Conservation (phyloP, 83 land plant species). For the Thuja plicata region DNA sequence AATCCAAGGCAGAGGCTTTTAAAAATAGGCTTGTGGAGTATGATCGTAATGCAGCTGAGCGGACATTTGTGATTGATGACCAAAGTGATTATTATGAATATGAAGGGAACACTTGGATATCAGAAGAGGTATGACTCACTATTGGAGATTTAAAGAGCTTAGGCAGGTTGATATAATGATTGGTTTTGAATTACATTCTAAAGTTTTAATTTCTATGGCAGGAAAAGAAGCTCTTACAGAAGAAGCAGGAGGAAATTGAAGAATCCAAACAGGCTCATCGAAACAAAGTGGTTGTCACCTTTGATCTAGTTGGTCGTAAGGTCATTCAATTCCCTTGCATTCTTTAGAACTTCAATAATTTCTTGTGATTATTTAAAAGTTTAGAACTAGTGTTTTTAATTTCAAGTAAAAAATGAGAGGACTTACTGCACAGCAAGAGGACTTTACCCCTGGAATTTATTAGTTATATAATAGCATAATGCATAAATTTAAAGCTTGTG, state of each 20-base stretch:
- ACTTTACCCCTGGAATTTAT: not conserved
- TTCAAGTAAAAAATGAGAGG: not conserved
- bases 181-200: not conserved
- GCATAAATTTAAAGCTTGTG: not conserved
- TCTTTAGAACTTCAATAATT: not conserved
- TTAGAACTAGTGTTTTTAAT: not conserved
- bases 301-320: slow-evolving; percentile 70
- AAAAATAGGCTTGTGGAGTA: slow-evolving; percentile 87
- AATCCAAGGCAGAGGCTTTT: slow-evolving; percentile 84
- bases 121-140: slow-evolving; percentile 52
- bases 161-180: no score
- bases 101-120: slow-evolving; percentile 87
- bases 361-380: not conserved
- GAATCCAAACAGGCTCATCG: slow-evolving; percentile 43
- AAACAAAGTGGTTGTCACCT: slow-evolving; percentile 47
- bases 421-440: not conserved
- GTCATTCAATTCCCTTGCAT: slow-evolving; percentile 16
- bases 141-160: not conserved
- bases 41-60: slow-evolving; percentile 82
- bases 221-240: slow-evolving; percentile 57
- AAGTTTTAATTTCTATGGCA: slow-evolving; percentile 10
- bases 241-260: slow-evolving; percentile 53
- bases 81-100: slow-evolving; percentile 92
- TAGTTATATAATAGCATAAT: not conserved
- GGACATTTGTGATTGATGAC: slow-evolving; percentile 92